Percentiles rank a stretch among this genome's conserved stretches.
Conservation (phyloP, 306 rosid species). For the Arachis hypogaea region DNA sequence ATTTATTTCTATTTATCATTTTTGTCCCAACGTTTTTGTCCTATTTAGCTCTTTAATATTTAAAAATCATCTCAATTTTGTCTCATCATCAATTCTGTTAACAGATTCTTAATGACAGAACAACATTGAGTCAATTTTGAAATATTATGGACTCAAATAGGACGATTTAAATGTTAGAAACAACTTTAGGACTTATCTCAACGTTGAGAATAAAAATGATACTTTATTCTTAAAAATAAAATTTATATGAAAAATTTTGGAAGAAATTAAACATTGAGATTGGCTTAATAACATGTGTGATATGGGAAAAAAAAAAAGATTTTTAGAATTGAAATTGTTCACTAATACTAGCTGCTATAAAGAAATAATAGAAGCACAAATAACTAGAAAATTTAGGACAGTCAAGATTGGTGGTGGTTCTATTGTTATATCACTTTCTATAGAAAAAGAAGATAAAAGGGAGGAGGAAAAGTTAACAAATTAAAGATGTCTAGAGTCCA, state of each 20-base stretch:
- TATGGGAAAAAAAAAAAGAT: neutral
- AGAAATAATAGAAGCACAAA: neutral
- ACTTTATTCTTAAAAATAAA: neutral
- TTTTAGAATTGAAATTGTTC: neutral
- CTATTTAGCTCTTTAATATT: too few species aligned
- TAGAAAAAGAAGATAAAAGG: neutral
- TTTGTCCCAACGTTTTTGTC: too few species aligned
- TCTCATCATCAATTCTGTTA: too few species aligned
- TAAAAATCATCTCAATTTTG: too few species aligned
- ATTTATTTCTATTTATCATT: too few species aligned
- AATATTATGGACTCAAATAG: too few species aligned
- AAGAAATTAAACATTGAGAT: neutral
- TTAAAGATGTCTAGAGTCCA: too few species aligned
- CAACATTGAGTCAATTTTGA: too few species aligned
- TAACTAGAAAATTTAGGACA: neutral
- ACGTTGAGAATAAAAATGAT: too few species aligned
- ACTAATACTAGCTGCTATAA: neutral
- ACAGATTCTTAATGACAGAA: too few species aligned
- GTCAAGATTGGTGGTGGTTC: slow-evolving; percentile 30
- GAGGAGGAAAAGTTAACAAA: slow-evolving; percentile 23
- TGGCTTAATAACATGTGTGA: neutral
- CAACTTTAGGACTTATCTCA: too few species aligned
- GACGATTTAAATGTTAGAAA: too few species aligned
- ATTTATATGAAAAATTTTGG: neutral
- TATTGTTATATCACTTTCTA: slow-evolving; percentile 38